Evolutionary conservation across 495 filamentous ascomycete species (phyloP), one percentile per base, ranked within the genome.

Genomic region (Daldinia caldariorum): DNA sequence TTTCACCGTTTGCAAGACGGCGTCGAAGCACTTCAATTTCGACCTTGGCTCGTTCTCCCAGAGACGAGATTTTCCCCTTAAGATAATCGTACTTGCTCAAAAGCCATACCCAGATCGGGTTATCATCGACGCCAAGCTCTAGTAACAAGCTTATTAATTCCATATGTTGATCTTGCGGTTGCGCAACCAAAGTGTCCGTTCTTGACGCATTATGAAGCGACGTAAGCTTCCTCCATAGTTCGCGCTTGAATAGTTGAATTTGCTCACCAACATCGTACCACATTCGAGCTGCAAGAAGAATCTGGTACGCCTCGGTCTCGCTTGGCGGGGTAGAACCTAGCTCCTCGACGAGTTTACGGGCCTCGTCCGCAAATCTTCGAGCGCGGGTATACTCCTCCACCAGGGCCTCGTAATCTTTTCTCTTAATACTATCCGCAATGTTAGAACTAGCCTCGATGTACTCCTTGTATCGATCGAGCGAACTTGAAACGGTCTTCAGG

Each of bases 31-130:
- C 90, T 77, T 99, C 95, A 71, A 98, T 93, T 77, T 98, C 94
- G 7, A 94, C 89, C 74, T 91, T 90, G 32, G 91, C 90, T 18
- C 92, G 86, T 49, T 97, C 94, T 60, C 91, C 92, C 18, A 90
- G 90, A 1, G 87, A 82, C 9, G 85, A 85, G 51, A 97, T 94
- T 67, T 91, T 94, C 63, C 87, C 88, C 74, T 94, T 97, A 39
- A 99, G 79, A 72, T 94, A 91, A 53, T 97, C 92, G 71, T 92
- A 94, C 6, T 92, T 88, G 72, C 91, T 97, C 58, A 94, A 80
- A 41, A 99, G 86, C 95, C 95, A 99, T 1, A 93, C 86, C 91
- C 91, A 97, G 57, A 98, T 94, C 9, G 95, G 95, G 76, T 97
- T 98, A 55, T 98, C 93, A 20, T 95, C 90, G 10, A 97, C 94